Evolutionary conservation across 1,284 basidiomycete species (phyloP).

Genomic region (Vanrija pseudolonga): DNA sequence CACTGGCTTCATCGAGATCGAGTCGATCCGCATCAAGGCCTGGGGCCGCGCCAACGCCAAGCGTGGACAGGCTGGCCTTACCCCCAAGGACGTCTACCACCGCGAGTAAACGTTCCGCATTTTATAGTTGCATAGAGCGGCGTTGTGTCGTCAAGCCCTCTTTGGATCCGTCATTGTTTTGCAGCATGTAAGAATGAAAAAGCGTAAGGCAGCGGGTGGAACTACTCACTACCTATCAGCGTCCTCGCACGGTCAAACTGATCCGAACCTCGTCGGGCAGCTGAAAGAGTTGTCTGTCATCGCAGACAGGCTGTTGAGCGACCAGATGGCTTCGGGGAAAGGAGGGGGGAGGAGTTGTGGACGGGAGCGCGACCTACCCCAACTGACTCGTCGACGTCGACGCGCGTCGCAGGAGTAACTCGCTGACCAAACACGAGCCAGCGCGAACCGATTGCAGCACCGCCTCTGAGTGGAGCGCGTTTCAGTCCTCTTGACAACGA

Average conservation of each 20-base stretch:
- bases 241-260: not conserved
- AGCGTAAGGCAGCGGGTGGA: not conserved
- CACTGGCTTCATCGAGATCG: constrained; percentile 89
- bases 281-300: too few species aligned
- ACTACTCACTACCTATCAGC: not conserved
- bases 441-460: not conserved
- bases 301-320: too few species aligned
- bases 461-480: too few species aligned
- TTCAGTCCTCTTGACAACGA: too few species aligned
- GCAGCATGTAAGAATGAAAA: not conserved
- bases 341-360: too few species aligned
- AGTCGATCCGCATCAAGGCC: constrained; percentile 94
- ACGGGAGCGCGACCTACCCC: too few species aligned
- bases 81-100: constrained; percentile 72
- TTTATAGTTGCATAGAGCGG: not conserved
- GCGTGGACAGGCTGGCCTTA: constrained; percentile 73
- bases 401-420: too few species aligned
- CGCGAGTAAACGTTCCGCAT: constrained; percentile 33
- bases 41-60: constrained; percentile 58
- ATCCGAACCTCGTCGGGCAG: too few species aligned
- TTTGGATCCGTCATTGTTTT: not conserved
- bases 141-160: not conserved
- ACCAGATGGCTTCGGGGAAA: too few species aligned
- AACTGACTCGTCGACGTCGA: too few species aligned
- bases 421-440: not conserved